phyloP scores from a whole-genome alignment of 2,329 filamentous ascomycete genomes.

The Chrysosporium queenslandicum region DNA sequence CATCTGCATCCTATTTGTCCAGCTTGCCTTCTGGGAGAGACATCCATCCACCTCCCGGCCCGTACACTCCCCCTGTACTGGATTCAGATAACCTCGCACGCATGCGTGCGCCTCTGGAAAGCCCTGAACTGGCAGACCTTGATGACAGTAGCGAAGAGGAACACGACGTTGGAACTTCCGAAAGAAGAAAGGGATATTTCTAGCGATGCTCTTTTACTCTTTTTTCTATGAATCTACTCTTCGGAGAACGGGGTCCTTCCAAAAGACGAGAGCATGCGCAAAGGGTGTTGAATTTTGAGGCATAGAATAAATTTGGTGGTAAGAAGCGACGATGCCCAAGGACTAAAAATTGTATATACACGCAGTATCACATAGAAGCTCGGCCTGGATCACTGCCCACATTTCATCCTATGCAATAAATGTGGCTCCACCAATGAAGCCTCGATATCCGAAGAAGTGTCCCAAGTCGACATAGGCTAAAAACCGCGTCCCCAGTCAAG shows the following conservation, averaged over 20 bases:
- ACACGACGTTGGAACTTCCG: not conserved
- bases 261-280: not conserved
- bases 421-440: not conserved
- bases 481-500: too few species aligned
- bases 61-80: slow-evolving; percentile 56
- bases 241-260: not conserved
- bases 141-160: slow-evolving; percentile 14
- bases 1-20: slow-evolving; percentile 59
- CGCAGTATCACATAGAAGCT: not conserved
- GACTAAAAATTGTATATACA: not conserved
- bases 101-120: slow-evolving; percentile 14
- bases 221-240: too few species aligned
- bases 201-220: not conserved
- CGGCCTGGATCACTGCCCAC: not conserved
- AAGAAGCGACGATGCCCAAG: not conserved
- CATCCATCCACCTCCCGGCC: slow-evolving; percentile 58
- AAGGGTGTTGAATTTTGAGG: not conserved
- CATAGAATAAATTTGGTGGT: not conserved
- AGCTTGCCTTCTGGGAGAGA: slow-evolving; percentile 82
- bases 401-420: not conserved
- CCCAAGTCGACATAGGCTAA: too few species aligned
- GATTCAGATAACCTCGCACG: slow-evolving; percentile 51
- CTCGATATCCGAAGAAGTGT: not conserved
- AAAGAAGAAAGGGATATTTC: slow-evolving; percentile 9
- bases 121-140: not conserved